phyloP scores from a whole-genome alignment of 768 basidiomycete species.

The Serendipita vermifera region DNA sequence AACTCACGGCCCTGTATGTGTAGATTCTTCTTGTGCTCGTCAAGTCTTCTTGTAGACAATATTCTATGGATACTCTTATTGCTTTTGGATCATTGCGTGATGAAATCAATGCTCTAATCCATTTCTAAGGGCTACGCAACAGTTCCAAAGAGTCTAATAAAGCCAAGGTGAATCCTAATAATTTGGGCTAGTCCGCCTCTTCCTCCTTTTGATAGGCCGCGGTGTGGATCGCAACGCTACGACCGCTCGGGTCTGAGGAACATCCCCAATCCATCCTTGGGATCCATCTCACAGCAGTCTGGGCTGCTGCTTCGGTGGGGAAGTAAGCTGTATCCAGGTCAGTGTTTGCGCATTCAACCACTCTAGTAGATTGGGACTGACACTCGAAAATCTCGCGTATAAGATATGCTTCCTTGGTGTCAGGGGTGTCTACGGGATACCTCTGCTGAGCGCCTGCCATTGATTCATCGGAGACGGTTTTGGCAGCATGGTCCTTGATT shows the following conservation, averaged over 20 bases:
- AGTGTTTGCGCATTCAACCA: background rate
- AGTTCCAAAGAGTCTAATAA: no score
- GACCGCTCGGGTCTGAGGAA: constrained; percentile 82
- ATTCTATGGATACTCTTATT: no score
- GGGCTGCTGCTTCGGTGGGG: constrained; percentile 72
- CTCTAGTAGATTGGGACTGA: constrained; percentile 20
- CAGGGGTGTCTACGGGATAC: constrained; percentile 70
- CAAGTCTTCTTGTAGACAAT: no score
- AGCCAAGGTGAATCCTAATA: no score
- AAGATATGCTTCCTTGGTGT: constrained; percentile 93
- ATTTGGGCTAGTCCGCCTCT: no score
- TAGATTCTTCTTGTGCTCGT: no score
- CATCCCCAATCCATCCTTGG: constrained; percentile 97
- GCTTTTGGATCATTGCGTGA: no score
- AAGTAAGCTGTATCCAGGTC: constrained; percentile 46
- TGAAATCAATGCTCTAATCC: no score
- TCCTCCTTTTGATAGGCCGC: constrained; percentile 51
- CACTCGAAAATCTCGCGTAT: constrained; percentile 88
- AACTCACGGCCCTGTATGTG: no score
- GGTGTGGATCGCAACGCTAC: constrained; percentile 91
- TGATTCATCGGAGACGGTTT: constrained; percentile 64
- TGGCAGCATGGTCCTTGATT: constrained; percentile 77
- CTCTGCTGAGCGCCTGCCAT: constrained; percentile 60
- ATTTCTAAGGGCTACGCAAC: no score
- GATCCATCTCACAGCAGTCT: constrained; percentile 90